Conservation (phyloP, 768 basidiomycete species). For the Neoboletus subvelutipes region DNA sequence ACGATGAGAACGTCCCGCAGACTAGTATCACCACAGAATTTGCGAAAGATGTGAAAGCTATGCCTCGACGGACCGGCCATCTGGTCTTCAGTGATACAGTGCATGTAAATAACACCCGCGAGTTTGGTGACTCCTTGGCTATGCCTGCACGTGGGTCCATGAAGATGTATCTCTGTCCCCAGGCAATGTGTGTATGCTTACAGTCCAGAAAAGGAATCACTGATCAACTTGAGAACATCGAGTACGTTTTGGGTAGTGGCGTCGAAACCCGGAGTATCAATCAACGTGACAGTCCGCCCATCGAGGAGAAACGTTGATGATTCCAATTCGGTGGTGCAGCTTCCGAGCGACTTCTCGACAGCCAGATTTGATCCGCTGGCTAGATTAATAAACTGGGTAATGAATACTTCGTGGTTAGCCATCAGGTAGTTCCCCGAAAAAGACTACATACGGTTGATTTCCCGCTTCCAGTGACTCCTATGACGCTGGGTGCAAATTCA, state of each 20-base stretch:
- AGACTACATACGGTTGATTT: slow-evolving; percentile 31
- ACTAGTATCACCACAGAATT: slow-evolving; percentile 48
- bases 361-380: slow-evolving; percentile 46
- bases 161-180: not conserved
- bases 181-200: slow-evolving; percentile 7
- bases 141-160: slow-evolving; percentile 8
- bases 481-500: slow-evolving; percentile 25
- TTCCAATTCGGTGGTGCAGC: slow-evolving; percentile 44
- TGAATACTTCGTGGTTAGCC: slow-evolving; percentile 2
- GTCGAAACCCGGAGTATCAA: slow-evolving; percentile 63
- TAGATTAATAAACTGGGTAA: slow-evolving; percentile 47
- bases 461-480: slow-evolving; percentile 33
- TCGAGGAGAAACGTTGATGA: slow-evolving; percentile 43
- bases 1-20: slow-evolving; percentile 48
- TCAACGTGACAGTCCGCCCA: slow-evolving; percentile 42
- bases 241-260: slow-evolving; percentile 43
- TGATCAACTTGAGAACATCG: slow-evolving; percentile 46
- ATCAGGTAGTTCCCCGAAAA: not conserved
- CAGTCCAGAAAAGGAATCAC: slow-evolving; percentile 29
- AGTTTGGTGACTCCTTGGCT: slow-evolving; percentile 35
- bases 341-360: slow-evolving; percentile 40
- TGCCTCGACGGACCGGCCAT: slow-evolving; percentile 43
- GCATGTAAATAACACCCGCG: slow-evolving; percentile 51
- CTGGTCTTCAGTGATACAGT: slow-evolving; percentile 44
- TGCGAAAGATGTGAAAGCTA: slow-evolving; percentile 46